Base-by-base conservation (phyloP, 306 rosid species). In the Vachellia pachyceras region DNA sequence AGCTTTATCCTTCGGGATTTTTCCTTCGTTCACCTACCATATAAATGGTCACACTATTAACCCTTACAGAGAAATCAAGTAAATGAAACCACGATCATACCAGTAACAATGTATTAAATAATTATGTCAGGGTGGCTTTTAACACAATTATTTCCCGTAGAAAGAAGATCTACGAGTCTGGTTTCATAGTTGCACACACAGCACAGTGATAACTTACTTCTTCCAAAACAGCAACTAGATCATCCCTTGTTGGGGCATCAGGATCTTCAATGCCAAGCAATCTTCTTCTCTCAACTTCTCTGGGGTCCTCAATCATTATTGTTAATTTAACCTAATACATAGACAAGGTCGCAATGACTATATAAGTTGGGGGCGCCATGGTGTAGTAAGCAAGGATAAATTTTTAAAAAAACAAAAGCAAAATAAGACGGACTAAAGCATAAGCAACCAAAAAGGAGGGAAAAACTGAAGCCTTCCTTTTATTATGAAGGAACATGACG, bases 201-300 rank as follows among this genome's bases (percentile, higher is more conserved):
- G 42, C 72, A 57, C 3, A 14, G 23, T 18, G 18, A 64, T 71
- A 65, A 67, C 88, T 88, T 72, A 95, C 99, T 83, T 93, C 93
- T 73, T 95, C 98, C 87, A 95, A 83, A 84, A 87, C 91, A 22
- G 82, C 81, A 44, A 82, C 99, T 42, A 95, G 86, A 64, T 95
- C 99, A 3, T 93, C 98, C 85, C 99, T 87, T 20, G 98, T 83
- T 17, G 98, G 98, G 75, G 85, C 80, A 80, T 95, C 97, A 10
- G 85, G 80, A 52, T 93, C 92, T 82, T 95, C 99, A n/a, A 89
- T 90, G 50, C 99, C 99, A 71, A 95, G 99, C 40, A 95, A 80
- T 80, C 93, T 86, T 87, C 87, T 87, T 79, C 99, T 91, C 89
- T 95, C 99, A 66, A 88, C 87, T 69, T 95, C 99, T 77, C 99